phyloP scores from a whole-genome alignment of 257 asterid genomes.

The Nicotiana attenuata region DNA sequence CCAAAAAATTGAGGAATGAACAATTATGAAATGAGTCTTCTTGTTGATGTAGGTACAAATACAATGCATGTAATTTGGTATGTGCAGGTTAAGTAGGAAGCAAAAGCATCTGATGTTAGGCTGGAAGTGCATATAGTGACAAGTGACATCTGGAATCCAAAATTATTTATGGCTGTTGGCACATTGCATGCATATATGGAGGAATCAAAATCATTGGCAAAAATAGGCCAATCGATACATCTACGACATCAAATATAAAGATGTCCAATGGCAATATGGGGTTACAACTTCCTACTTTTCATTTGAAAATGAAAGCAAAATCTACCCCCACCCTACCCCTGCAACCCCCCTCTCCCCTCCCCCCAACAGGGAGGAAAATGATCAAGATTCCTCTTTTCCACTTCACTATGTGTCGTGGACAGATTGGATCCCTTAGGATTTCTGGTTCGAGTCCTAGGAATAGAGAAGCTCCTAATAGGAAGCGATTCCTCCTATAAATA shows the following conservation, averaged over 20 bases:
- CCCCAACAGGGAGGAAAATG: not conserved
- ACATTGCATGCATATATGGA: not conserved
- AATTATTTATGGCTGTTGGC: not conserved
- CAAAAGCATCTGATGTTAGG: not conserved
- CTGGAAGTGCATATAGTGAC: slow-evolving; percentile 7
- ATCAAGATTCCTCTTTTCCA: not conserved
- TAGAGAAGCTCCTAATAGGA: too few species aligned
- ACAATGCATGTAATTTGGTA: not conserved
- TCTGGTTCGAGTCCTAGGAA: too few species aligned
- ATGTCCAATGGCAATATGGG: too few species aligned
- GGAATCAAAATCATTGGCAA: slow-evolving; percentile 6
- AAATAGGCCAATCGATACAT: too few species aligned
- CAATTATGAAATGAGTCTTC: not conserved
- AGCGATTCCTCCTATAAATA: too few species aligned
- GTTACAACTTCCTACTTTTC: too few species aligned
- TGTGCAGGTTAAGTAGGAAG: not conserved
- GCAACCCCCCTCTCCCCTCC: too few species aligned
- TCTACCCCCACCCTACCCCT: not conserved
- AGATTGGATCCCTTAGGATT: too few species aligned
- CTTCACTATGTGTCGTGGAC: not conserved
- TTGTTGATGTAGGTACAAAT: not conserved
- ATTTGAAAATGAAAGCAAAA: too few species aligned
- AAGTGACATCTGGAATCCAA: not conserved
- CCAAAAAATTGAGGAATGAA: not conserved
- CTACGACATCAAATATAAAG: too few species aligned